Evolutionary conservation across 2,329 filamentous ascomycete genomes (phyloP).

Genomic region (Acrocalymma vagum): DNA sequence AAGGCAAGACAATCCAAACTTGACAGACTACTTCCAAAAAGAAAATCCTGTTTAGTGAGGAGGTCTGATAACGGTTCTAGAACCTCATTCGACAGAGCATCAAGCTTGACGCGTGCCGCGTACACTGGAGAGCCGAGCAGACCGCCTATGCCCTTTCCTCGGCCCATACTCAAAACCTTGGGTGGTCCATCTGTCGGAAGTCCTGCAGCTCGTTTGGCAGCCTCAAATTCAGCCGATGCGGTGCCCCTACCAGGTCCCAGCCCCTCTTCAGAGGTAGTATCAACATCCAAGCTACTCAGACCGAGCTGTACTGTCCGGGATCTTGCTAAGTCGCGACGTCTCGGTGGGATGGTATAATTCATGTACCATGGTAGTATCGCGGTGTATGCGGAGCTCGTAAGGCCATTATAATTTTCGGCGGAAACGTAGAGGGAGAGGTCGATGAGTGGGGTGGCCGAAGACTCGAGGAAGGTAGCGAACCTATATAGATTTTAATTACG

Average conservation of each 20-base stretch:
- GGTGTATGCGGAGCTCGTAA: conserved; percentile 83
- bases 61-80: conserved; percentile 75
- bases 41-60: conserved; percentile 63
- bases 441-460: conserved; percentile 78
- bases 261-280: conserved; percentile 48
- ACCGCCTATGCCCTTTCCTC: conserved; percentile 67
- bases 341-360: conserved; percentile 84
- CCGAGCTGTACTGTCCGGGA: conserved; percentile 66
- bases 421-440: conserved; percentile 91
- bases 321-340: conserved; percentile 75
- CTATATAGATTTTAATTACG: conserved; percentile 18
- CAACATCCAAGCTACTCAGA: conserved; percentile 56
- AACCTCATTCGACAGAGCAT: conserved; percentile 73
- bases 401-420: conserved; percentile 81
- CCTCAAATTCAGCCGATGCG: conserved; percentile 44
- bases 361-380: conserved; percentile 83
- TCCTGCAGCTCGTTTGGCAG: conserved; percentile 46
- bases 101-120: conserved; percentile 77
- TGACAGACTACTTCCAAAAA: conserved; percentile 63
- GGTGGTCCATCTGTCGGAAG: conserved; percentile 44
- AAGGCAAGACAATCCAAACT: conserved; percentile 81
- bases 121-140: conserved; percentile 74
- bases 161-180: conserved; percentile 58
- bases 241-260: conserved; percentile 37
- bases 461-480: conserved; percentile 73